phyloP scores from a whole-genome alignment of 1,284 basidiomycete genomes.

The Ceratobasidium sp. region DNA sequence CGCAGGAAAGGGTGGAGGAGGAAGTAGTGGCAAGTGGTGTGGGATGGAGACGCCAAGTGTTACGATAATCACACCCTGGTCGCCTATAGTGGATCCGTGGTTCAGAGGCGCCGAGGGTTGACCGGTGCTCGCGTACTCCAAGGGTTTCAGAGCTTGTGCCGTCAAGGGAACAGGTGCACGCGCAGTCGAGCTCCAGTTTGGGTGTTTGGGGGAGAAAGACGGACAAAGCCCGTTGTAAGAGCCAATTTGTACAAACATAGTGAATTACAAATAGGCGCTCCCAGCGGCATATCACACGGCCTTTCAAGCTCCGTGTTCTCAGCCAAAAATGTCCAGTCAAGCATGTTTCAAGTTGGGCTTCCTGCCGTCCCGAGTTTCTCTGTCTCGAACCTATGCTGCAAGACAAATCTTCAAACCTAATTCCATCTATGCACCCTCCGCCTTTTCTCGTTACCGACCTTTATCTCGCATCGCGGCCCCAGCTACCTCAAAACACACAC shows the following conservation, averaged over 20 bases:
- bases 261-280: conserved; percentile 27
- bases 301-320: neutral
- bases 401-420: neutral
- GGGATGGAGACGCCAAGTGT: conserved; percentile 43
- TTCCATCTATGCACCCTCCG: too few species aligned
- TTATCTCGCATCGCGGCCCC: too few species aligned
- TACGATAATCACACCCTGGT: conserved; percentile 38
- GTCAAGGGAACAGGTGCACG: neutral
- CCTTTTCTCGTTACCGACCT: too few species aligned
- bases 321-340: conserved; percentile 29
- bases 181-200: neutral
- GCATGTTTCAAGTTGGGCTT: neutral
- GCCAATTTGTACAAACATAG: conserved; percentile 18
- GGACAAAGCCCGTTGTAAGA: conserved; percentile 19
- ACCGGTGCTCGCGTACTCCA: neutral
- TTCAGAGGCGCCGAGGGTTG: conserved; percentile 36
- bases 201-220: neutral
- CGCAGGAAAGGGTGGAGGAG: neutral
- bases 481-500: too few species aligned
- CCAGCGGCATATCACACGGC: conserved; percentile 3
- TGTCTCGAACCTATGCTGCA: neutral
- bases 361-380: neutral
- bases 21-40: conserved; percentile 38
- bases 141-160: neutral
- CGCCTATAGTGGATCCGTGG: conserved; percentile 34